Evolutionary conservation across 768 basidiomycete genomes (phyloP), one percentile per base, ranked within the genome.

Genomic region (Boletus reticuloceps): DNA sequence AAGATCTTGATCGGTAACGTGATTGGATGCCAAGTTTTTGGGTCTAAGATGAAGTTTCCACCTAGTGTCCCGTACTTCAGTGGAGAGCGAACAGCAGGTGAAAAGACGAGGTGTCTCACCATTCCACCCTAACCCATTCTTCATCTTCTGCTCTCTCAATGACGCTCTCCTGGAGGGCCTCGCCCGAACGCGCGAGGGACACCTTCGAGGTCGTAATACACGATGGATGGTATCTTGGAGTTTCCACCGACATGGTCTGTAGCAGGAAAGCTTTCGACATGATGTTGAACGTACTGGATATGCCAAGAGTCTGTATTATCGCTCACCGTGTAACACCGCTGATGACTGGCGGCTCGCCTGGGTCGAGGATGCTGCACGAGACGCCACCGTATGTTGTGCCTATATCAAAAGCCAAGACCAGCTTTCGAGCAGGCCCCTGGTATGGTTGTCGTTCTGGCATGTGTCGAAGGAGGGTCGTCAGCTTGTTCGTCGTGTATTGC

Each of bases 361-460:
- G 69, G 47, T 63, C 61, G 17, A 72, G 69, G 37, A 72, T 63
- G 40, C 66, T 60, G 55, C 81, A 82, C 0, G 77, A 78, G 10
- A 82, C 69, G 5, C 79, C 79, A 34, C 80, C 80, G 45, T 67
- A 80, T 3, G 79, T 82, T 2, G 78, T 82, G 9, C 82, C 82
- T 3, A 82, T 64, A 52, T 83, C 82, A 37, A 83, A 78, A 0
- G 79, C 79, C 25, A 82, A 57, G 6, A 82, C 75, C 7, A 82
- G 67, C 53, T 75, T 75, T 38, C 75, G 74, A 31, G 61, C 54
- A 9, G 68, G n/a, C 17, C 80, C 81, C 31, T 60, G 63, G 67
- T 77, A 79, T 3, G 74, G 71, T 32, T 67, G 58, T 62, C 77
- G 60, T 44, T 63, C 62, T 42, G 59, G 61, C 70, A 73, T 71